phyloP scores from a whole-genome alignment of 1,284 basidiomycete species.

The Agroathelia rolfsii region DNA sequence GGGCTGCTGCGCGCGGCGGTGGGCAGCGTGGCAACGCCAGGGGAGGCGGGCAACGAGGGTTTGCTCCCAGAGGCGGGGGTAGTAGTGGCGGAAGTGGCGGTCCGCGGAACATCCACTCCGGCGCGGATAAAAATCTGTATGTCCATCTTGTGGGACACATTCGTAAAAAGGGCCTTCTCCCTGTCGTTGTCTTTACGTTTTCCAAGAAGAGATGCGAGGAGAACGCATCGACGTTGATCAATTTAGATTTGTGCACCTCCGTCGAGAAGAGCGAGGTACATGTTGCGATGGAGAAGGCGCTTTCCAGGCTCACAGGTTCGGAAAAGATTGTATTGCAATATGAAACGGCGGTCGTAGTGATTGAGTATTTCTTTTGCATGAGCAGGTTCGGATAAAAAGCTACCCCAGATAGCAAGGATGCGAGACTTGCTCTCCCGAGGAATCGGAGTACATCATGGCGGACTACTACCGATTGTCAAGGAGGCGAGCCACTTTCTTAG shows the following conservation, averaged over 20 bases:
- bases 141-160: constrained; percentile 86
- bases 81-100: constrained; percentile 42
- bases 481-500: constrained; percentile 45
- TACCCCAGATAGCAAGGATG: constrained; percentile 95
- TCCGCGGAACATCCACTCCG: constrained; percentile 52
- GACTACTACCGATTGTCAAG: constrained; percentile 93
- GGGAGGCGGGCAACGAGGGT: constrained; percentile 45
- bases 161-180: constrained; percentile 79
- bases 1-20: constrained; percentile 51
- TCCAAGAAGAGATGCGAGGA: constrained; percentile 97
- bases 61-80: constrained; percentile 27
- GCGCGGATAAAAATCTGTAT: constrained; percentile 84
- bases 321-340: constrained; percentile 6
- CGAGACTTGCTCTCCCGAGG: constrained; percentile 85
- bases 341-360: constrained; percentile 8
- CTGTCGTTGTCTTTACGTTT: constrained; percentile 95
- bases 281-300: constrained; percentile 85
- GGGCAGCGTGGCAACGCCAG: constrained; percentile 34
- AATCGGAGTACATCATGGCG: constrained; percentile 97
- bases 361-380: constrained; percentile 5
- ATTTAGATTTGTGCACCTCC: constrained; percentile 80
- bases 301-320: constrained; percentile 83
- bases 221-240: constrained; percentile 84
- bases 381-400: constrained; percentile 80
- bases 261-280: constrained; percentile 96